Evolutionary conservation across 176 grass and related monocot genomes (phyloP).

Genomic region (Musa acuminata): DNA sequence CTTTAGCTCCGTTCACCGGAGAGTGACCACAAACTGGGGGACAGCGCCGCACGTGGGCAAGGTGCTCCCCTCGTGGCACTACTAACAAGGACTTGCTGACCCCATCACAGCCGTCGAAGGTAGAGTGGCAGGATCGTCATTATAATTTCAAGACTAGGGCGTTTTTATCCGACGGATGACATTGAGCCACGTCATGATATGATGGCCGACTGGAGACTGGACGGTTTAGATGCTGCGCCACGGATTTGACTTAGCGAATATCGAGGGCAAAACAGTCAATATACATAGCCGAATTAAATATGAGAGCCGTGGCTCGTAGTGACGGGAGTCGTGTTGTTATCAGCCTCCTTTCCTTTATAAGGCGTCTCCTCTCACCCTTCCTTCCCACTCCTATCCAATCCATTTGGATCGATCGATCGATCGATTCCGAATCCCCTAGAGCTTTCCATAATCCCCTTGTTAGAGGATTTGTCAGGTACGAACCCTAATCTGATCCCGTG

Average conservation of each 20-base stretch:
- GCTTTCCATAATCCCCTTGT: not conserved
- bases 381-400: not conserved
- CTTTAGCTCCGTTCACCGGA: not conserved
- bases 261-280: not conserved
- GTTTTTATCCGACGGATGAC: not conserved
- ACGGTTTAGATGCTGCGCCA: no score
- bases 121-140: not conserved
- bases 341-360: not conserved
- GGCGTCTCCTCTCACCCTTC: not conserved
- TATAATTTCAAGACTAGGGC: not conserved
- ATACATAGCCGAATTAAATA: not conserved
- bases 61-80: not conserved
- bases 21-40: not conserved
- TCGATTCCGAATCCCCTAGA: not conserved
- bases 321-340: not conserved
- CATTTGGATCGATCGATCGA: not conserved
- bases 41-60: not conserved
- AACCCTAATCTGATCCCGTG: not conserved
- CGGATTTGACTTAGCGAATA: not conserved
- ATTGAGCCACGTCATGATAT: not conserved
- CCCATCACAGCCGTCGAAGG: not conserved
- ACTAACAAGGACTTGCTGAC: not conserved
- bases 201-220: no score
- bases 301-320: not conserved
- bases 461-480: not conserved